Base-by-base conservation (phyloP, 345 rosid species). In the Melaleuca quinquenervia region DNA sequence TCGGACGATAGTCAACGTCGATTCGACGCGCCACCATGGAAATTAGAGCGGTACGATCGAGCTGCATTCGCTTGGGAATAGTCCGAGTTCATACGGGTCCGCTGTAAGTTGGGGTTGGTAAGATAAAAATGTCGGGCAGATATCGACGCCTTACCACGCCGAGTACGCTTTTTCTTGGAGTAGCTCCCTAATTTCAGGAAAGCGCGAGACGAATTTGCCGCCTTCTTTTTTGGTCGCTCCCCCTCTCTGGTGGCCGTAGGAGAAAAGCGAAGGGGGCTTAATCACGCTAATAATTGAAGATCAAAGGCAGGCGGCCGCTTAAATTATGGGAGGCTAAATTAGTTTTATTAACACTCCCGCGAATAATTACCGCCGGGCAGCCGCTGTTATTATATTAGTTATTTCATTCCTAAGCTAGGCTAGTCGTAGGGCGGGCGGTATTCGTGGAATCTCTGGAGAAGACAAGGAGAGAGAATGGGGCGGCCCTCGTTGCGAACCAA, bases 31-130 rank as follows among this genome's bases (percentile, higher is more conserved):
- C 41, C 2, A 41, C 41, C 4, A 4, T 41, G 41, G 41, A 41
- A 41, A 41, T 41, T 4, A 4, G 41, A 41, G 4, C 41, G 41
- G 41, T 41, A 41, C 2, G 0, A 18, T 36, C 0, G 0, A 2
- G 48, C 6, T 9, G 7, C 14, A 2, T 16, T 70, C 32, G 18
- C 41, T 16, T 5, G 16, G 32, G 45, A 64, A 8, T 6, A 16
- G 32, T 64, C 18, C 3, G 6, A 64, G 48, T 9, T 8, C 24
- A 7, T n/a, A n/a, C 41, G 41, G 4, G 41, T 41, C 16, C 12
- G 6, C 11, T 9, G 8, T 16, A 8, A 32, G 13, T 9, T 5
- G 0, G 24, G 44, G 16, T 15, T 8, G 45, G 24, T 8, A 16
- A 32, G 45, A 64, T 32, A 64, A 64, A 64, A 24, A 32, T 32